These are phyloP conservation scores for Kalanchoe fedtschenkoi DNA, from an alignment of 164 flowering plant species.

Conservation along the genomic window DNA sequence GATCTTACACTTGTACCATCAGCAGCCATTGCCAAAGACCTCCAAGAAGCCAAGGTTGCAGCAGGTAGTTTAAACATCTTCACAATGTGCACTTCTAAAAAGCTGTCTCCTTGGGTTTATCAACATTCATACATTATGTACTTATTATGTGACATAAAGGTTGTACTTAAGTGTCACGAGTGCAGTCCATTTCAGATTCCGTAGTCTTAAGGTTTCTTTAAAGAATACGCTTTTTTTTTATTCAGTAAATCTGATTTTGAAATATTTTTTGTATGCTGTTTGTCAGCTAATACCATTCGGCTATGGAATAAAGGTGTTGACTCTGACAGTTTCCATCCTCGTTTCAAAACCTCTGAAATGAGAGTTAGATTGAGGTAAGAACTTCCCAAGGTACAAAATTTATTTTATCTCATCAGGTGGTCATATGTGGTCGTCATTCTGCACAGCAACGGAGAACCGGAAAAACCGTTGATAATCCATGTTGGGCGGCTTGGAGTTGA, in stretches of 20 bases:
- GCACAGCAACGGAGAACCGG: constrained; percentile 81
- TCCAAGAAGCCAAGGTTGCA: constrained; percentile 58
- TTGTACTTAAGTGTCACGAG: too few relatives aligned
- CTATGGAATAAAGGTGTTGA: constrained; percentile 98
- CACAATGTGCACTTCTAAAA: neutral
- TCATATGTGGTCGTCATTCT: constrained; percentile 1
- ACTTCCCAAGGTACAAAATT: constrained; percentile 2
- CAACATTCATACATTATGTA: neutral
- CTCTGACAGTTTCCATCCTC: constrained; percentile 84
- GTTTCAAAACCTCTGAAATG: constrained; percentile 63
- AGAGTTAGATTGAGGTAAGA: constrained; percentile 59
- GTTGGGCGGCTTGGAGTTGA: constrained; percentile 95
- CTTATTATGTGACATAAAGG: neutral
- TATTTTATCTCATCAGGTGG: neutral
- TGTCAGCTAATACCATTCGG: constrained; percentile 74
- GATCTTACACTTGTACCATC: constrained; percentile 97
- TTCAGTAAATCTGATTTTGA: neutral
- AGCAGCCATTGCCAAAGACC: constrained; percentile 79
- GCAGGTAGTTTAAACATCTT: constrained; percentile 40
- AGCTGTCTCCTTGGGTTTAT: neutral
- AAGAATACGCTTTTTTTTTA: neutral
- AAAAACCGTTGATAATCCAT: constrained; percentile 78
- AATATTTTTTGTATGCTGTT: neutral
- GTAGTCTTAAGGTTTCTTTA: too few relatives aligned
- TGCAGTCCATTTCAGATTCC: too few relatives aligned